Evolutionary conservation across 352 stramenopile genomes (phyloP), one percentile per base, ranked within the genome.

Genomic region (Globisporangium iwayamae): DNA sequence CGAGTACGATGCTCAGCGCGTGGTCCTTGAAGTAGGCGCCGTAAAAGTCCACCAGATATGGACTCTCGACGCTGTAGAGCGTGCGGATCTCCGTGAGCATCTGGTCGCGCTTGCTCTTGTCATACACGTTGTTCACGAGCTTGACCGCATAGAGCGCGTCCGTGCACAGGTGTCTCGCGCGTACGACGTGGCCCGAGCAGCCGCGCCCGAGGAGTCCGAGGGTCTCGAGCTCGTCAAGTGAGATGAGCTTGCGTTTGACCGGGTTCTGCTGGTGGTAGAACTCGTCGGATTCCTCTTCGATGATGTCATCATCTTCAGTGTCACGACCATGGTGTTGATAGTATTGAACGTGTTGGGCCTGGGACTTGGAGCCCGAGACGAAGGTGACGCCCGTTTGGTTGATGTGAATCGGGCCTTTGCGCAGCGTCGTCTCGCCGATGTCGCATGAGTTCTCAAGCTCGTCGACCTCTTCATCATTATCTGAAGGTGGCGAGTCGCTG

Each of bases 81-180:
- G 80, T 90, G 53, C 82, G 79, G 64, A 93, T 91, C 71, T 93
- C 84, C 22, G 79, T 90, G 41, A 93, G 69, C 65, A 93, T 76
- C 59, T 91, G 84, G 53, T 91, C 71, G 36, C 82, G 78, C 56
- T 90, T 88, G 45, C 68, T 60, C 61, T 90, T 90, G 75, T 93
- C 84, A 70, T 90, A 81, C 25, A 93, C 79, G 63, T 91, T 91
- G 51, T 82, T 85, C 18, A 88, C 71, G 30, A 91, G 69, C 70
- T 91, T 91, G 66, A 90, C 73, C 10, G 79, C 82, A 55, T 84
- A 91, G 16, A 87, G 60, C 25, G 63, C 56, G 45, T 70, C 55
- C 0, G 76, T 77, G 36, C 58, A 56, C 28, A 53, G 70, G 62
- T 91, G 80, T 2, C 61, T 60, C 8, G 82, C 77, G 47, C 83